Conservation (phyloP, 108 stramenopile species). For the Mayamaea pseudoterrestris region DNA sequence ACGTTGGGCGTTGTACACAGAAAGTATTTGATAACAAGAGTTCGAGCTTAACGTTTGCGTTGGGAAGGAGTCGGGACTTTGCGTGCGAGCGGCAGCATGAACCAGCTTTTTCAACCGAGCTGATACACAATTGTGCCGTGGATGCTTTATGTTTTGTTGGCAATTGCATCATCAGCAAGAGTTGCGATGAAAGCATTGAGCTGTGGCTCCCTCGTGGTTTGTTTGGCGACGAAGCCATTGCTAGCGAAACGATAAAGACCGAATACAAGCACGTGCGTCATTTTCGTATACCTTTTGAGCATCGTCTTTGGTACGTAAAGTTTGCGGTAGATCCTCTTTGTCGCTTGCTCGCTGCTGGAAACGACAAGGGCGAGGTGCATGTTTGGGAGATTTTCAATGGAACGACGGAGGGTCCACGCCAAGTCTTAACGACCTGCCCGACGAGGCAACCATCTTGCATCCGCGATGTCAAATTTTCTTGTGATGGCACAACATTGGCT, state of each 20-base stretch:
- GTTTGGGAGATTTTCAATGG: constrained; percentile 38
- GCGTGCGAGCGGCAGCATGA: not conserved
- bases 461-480: not conserved
- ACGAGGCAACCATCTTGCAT: no score
- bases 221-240: not conserved
- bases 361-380: constrained; percentile 43
- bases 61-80: constrained; percentile 2
- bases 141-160: constrained; percentile 79
- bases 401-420: not conserved
- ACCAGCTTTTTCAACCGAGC: constrained; percentile 35
- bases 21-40: no score
- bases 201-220: constrained; percentile 44
- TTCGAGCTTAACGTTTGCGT: constrained; percentile 5
- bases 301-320: constrained; percentile 47
- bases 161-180: constrained; percentile 58
- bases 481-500: not conserved
- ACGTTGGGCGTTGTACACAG: constrained; percentile 17
- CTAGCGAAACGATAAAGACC: not conserved
- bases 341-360: constrained; percentile 53
- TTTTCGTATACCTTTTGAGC: no score
- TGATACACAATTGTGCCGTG: constrained; percentile 63
- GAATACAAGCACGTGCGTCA: constrained; percentile 1
- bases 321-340: constrained; percentile 35
- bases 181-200: constrained; percentile 39
- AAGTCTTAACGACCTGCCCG: not conserved